phyloP scores from a whole-genome alignment of 2,329 filamentous ascomycete genomes.

The Drechslerella dactyloides region DNA sequence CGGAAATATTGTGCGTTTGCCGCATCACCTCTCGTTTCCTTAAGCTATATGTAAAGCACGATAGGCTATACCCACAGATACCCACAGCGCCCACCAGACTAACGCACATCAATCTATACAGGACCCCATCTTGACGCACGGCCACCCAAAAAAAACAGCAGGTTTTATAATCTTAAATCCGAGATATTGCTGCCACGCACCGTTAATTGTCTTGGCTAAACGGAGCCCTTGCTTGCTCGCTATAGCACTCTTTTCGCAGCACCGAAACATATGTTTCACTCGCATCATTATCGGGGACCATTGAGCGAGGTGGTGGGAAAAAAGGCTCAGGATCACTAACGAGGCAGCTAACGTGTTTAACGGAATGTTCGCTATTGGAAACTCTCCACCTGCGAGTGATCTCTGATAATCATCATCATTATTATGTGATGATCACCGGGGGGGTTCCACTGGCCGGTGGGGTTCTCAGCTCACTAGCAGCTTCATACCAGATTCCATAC shows the following conservation, averaged over 20 bases:
- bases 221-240: slow-evolving; percentile 1
- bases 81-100: slow-evolving; percentile 1
- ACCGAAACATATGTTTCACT: slow-evolving; percentile 49
- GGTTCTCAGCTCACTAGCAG: neutral
- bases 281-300: slow-evolving; percentile 8
- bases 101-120: slow-evolving; percentile 8
- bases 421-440: slow-evolving; percentile 23
- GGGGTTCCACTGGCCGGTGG: slow-evolving; percentile 5
- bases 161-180: slow-evolving; percentile 7
- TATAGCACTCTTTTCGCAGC: neutral
- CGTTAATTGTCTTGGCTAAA: slow-evolving; percentile 29
- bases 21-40: slow-evolving; percentile 28
- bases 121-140: neutral
- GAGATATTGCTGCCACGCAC: slow-evolving; percentile 6
- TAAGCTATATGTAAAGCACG: slow-evolving; percentile 6
- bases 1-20: slow-evolving; percentile 45
- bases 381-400: slow-evolving; percentile 13
- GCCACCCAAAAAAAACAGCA: slow-evolving; percentile 1
- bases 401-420: slow-evolving; percentile 1
- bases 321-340: slow-evolving; percentile 8
- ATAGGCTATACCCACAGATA: slow-evolving; percentile 9
- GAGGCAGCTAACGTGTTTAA: slow-evolving; percentile 18
- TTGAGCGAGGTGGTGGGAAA: slow-evolving; percentile 2
- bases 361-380: slow-evolving; percentile 13
- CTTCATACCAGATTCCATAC: slow-evolving; percentile 1